phyloP scores from a whole-genome alignment of 2,329 filamentous ascomycete genomes.

The Ceratocystis smalleyi region DNA sequence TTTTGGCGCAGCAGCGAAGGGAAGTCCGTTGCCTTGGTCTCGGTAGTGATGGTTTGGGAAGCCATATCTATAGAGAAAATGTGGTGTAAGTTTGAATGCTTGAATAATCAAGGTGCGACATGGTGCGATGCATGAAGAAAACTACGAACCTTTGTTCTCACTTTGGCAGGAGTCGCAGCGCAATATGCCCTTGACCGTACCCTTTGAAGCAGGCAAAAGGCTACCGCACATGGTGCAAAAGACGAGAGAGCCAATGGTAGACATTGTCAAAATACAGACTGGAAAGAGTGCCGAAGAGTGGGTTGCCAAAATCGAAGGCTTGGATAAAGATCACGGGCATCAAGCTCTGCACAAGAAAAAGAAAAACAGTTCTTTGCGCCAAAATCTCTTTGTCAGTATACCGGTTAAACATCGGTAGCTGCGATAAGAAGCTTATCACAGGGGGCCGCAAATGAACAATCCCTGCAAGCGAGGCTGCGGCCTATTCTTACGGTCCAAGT shows the following conservation, averaged over 20 bases:
- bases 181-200: conserved; percentile 58
- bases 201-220: conserved; percentile 65
- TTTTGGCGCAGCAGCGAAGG: conserved; percentile 80
- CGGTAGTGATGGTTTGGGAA: conserved; percentile 60
- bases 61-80: conserved; percentile 43
- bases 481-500: not conserved
- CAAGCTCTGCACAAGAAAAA: not conserved
- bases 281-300: not conserved
- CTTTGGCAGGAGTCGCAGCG: conserved; percentile 76
- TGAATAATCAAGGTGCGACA: not conserved
- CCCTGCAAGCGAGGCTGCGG: conserved; percentile 16
- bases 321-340: too few relatives aligned
- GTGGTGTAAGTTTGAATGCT: conserved; percentile 13
- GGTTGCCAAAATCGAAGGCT: too few relatives aligned
- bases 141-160: conserved; percentile 56
- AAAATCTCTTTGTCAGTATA: conserved; percentile 9
- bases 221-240: conserved; percentile 93
- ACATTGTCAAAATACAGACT: conserved; percentile 41
- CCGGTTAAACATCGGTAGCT: conserved; percentile 4
- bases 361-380: conserved; percentile 7
- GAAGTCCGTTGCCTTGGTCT: conserved; percentile 79
- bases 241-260: conserved; percentile 75
- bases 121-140: not conserved
- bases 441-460: not conserved
- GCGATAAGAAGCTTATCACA: conserved; percentile 15